These are phyloP conservation scores for Arabidopsis suecica DNA, from an alignment of 345 rosid genomes.

Conservation along the genomic window DNA sequence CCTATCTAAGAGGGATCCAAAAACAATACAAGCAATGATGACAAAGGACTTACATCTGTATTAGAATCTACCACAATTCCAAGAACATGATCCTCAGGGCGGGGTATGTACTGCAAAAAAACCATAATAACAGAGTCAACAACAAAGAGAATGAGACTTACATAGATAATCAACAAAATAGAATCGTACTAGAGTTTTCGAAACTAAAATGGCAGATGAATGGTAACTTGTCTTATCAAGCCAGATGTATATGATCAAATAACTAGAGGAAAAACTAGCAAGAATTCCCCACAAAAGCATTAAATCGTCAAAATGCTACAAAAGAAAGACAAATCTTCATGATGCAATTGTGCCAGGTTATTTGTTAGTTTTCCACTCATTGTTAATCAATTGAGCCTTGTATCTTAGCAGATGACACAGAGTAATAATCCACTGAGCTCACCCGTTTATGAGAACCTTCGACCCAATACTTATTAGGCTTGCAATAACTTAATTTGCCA, in stretches of 20 bases:
- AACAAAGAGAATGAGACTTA: conserved; percentile 12
- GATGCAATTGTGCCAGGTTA: too few relatives aligned
- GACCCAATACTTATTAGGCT: conserved; percentile 50
- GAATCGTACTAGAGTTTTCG: neutral
- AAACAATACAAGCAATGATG: conserved; percentile 1
- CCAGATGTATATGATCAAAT: too few relatives aligned
- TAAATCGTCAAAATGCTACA: too few relatives aligned
- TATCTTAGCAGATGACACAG: neutral
- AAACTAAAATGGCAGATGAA: neutral
- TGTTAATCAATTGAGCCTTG: too few relatives aligned
- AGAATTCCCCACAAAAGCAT: too few relatives aligned
- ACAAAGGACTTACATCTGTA: conserved; percentile 69
- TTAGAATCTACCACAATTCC: conserved; percentile 81
- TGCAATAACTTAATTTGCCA: conserved; percentile 73
- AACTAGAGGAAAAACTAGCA: too few relatives aligned
- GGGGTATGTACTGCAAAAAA: conserved; percentile 70
- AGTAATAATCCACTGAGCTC: conserved; percentile 28
- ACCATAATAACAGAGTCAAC: conserved; percentile 35
- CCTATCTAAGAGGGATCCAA: neutral
- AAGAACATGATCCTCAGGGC: conserved; percentile 72
- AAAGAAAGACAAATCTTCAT: too few relatives aligned
- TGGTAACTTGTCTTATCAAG: too few relatives aligned
- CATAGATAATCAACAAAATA: conserved; percentile 12
- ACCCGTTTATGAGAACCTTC: conserved; percentile 92
- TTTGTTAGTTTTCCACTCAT: too few relatives aligned